Conservation (phyloP, 306 rosid genomes). For the Adenanthera pavonina region DNA sequence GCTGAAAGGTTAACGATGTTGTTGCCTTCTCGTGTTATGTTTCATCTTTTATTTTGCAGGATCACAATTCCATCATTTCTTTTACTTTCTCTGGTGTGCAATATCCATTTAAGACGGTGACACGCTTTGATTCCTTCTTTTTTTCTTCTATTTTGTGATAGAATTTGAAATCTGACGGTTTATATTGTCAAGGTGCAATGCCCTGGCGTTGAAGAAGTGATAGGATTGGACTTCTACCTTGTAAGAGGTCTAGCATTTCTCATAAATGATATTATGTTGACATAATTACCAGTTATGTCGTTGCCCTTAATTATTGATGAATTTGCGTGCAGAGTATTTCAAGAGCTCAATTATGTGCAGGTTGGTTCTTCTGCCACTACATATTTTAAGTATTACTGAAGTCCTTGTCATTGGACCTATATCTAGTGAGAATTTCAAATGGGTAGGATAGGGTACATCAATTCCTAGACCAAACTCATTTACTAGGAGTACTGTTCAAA, state of each 20-base stretch:
- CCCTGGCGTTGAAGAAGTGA: constrained; percentile 88
- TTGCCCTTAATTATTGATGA: constrained; percentile 78
- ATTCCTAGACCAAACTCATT: no score
- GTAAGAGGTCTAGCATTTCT: constrained; percentile 77
- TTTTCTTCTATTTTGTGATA: no score
- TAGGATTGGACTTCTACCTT: constrained; percentile 90
- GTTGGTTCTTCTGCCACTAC: constrained; percentile 48
- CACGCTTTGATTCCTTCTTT: no score
- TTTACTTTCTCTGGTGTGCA: no score
- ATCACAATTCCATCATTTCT: no score
- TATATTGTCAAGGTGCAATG: constrained; percentile 82
- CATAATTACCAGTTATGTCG: constrained; percentile 77
- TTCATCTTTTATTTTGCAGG: no score
- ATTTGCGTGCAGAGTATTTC: constrained; percentile 91
- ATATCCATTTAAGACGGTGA: no score
- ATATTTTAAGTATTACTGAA: no score
- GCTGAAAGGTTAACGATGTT: constrained; percentile 39
- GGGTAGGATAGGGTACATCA: no score
- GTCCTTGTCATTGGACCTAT: no score
- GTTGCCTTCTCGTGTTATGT: constrained; percentile 27
- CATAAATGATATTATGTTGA: constrained; percentile 78
- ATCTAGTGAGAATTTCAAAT: background rate
- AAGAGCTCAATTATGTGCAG: constrained; percentile 98
- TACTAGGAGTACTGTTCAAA: no score
- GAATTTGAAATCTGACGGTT: no score